Evolutionary conservation across 768 basidiomycete genomes (phyloP), one percentile per base, ranked within the genome.

Genomic region (Termitomyces eurrhizus): DNA sequence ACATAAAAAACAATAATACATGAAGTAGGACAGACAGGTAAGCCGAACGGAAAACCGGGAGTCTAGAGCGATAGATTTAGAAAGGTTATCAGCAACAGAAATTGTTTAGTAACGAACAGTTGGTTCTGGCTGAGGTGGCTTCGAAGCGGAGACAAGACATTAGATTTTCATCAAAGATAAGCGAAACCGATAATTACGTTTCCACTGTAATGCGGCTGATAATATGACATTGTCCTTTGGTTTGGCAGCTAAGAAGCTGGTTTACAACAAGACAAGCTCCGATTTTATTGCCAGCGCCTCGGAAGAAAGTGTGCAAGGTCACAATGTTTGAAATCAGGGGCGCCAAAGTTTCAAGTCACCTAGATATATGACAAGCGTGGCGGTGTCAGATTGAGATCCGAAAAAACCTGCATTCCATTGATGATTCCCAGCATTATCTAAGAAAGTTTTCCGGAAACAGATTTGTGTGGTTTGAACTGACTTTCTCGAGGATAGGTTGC

Each of bases 11-110:
- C 21, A 21, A 9, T 4, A 16, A 24, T 9, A 48, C 14, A 26
- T 21, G 24, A 8, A 26, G 12, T 2, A 44, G 12, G n/a, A 56
- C 60, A 54, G 33, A 61, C 60, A 48, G 63, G 60, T 0, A 53
- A 50, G 7, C 57, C 60, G 13, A 59, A 56, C 13, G 63, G 50
- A n/a, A 26, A 12, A 16, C 60, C 57, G 7, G 60, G 39, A 45
- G 41, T 41, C 63, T 63, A 45, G 26, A 56, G 29, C 16, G 32
- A 29, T 14, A 35, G 9, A 39, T 50, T 55, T 8, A 58, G 59
- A 55, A 9, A 13, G 29, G n/a, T 13, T 11, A 44, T 24, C 18
- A n/a, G n/a, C 11, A 13, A 21, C 11, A 7, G 3, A 7, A 2
- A 18, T 13, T 18, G 18, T 16, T 18, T 29, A 42, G 32, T 26